Evolutionary conservation across 768 basidiomycete genomes (phyloP).

Genomic region (Psilocybe sp.): DNA sequence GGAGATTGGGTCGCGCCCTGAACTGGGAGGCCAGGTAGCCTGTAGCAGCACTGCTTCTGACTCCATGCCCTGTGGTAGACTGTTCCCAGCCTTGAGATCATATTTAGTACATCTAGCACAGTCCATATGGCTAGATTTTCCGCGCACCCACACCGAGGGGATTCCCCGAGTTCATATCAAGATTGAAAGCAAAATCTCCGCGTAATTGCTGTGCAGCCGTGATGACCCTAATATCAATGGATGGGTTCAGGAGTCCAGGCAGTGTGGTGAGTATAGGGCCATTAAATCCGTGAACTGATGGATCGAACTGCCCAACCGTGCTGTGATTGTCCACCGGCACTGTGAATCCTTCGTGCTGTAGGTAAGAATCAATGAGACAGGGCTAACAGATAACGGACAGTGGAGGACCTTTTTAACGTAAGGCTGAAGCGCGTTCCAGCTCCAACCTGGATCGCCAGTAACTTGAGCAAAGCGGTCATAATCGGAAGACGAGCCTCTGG

Average conservation of each 20-base stretch:
- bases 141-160: conserved; percentile 15
- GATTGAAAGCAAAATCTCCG: conserved; percentile 32
- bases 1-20: conserved; percentile 13
- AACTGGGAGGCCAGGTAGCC: conserved; percentile 12
- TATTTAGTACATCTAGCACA: not conserved
- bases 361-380: conserved; percentile 10
- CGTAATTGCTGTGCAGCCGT: conserved; percentile 19
- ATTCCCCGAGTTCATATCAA: conserved; percentile 15
- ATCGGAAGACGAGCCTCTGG: conserved; percentile 26
- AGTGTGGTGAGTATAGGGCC: conserved; percentile 16
- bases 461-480: conserved; percentile 24
- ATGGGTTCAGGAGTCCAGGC: conserved; percentile 9
- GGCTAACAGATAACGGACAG: not conserved
- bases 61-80: conserved; percentile 10
- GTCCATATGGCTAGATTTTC: not conserved
- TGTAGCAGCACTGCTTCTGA: conserved; percentile 14
- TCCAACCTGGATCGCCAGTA: conserved; percentile 27
- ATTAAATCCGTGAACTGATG: conserved; percentile 15
- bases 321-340: conserved; percentile 14
- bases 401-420: conserved; percentile 23
- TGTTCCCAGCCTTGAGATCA: conserved; percentile 12
- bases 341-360: conserved; percentile 17
- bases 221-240: conserved; percentile 17
- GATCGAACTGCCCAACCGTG: conserved; percentile 15
- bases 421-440: conserved; percentile 26